Base-by-base conservation (phyloP, 179 eudicot species). In the Beta lomatogona region DNA sequence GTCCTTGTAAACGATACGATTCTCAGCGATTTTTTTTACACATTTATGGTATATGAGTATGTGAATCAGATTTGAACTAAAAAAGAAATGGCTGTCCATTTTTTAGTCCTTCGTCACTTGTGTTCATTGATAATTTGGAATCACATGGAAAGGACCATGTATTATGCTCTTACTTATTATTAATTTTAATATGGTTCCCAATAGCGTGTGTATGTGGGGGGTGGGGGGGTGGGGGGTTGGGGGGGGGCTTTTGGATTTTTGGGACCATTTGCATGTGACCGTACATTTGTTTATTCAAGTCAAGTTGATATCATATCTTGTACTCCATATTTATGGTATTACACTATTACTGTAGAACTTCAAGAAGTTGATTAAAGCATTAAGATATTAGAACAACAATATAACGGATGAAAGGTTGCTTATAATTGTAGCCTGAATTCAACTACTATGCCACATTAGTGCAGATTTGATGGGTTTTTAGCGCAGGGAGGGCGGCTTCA, bases 81-180 rank as follows among this genome's bases (percentile, higher is more conserved):
- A 22, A 13, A n/a, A 21, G 54, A 19, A 14, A 73, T 53, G 61
- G 76, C 61, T 73, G 76, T 48, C 55, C 14, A 12, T 28, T 6
- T 6, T 13, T 31, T 54, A 25, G 63, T 28, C 63, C 21, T 73
- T 18, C 13, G 12, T 52, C 7, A n/a, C 41, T 72, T 10, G 19
- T 72, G 60, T 14, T n/a, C n/a, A 46, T 10, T 9, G 53, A 31
- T 41, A 46, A 19, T 48, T 3, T 48, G 9, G 9, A 6, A 48
- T 54, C 63, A 55, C 64, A 55, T 28, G 77, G 77, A 28, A 63
- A 73, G 77, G 64, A 55, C 63, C 64, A 73, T 61, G 7, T 1
- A 19, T 7, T 71, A n/a, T 18, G 15, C 6, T 18, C 14, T 44
- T 8, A 15, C 19, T 18, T 1, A 18, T 6, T 18, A 45, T 18